phyloP scores from a whole-genome alignment of 768 basidiomycete species.

The Russula abietina region DNA sequence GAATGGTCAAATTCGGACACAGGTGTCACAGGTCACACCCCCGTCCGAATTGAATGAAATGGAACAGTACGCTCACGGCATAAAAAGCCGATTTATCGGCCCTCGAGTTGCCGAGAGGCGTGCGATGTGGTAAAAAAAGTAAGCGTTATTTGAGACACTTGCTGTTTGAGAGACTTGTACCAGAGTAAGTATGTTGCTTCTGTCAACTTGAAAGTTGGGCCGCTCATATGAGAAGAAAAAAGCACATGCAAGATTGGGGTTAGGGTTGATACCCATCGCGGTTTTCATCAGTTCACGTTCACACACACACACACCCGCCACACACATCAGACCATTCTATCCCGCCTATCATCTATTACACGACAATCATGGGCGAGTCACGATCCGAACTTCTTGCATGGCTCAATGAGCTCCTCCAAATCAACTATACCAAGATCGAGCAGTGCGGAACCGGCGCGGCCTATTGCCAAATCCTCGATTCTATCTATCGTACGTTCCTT shows the following conservation, averaged over 20 bases:
- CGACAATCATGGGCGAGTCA: conserved; percentile 54
- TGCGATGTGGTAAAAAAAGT: no score
- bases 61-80: no score
- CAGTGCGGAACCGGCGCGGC: conserved; percentile 88
- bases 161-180: no score
- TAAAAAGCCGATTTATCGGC: no score
- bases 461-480: conserved; percentile 94
- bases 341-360: conserved; percentile 6
- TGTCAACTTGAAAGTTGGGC: no score
- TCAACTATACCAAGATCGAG: conserved; percentile 89
- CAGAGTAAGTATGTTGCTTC: no score
- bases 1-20: no score
- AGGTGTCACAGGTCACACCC: no score
- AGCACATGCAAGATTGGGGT: background rate
- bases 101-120: no score
- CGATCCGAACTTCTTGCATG: conserved; percentile 85
- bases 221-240: no score
- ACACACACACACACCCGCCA: background rate
- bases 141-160: no score
- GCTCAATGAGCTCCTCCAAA: conserved; percentile 89
- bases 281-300: background rate
- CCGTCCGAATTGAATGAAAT: no score
- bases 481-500: conserved; percentile 70
- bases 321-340: background rate
- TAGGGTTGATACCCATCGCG: conserved; percentile 13